phyloP scores from a whole-genome alignment of 129 eudicot species.

The Chrysanthemum seticuspe region DNA sequence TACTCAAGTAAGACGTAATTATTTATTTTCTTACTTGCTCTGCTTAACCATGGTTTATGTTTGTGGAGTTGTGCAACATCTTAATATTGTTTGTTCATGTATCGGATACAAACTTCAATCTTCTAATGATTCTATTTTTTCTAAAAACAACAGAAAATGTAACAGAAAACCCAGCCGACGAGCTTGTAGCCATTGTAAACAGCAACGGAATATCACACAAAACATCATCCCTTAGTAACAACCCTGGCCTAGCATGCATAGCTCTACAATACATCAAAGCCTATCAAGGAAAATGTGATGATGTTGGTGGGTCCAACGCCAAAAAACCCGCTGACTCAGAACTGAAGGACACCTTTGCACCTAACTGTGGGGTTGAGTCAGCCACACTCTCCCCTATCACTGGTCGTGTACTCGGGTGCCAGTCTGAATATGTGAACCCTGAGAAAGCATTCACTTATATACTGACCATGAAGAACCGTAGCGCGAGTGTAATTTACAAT shows the following conservation, averaged over 20 bases:
- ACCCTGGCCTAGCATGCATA: slow-evolving; percentile 80
- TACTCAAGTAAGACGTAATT: no score
- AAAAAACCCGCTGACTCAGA: slow-evolving; percentile 74
- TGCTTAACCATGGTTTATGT: no score
- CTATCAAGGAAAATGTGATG: slow-evolving; percentile 70
- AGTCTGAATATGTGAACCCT: slow-evolving; percentile 59
- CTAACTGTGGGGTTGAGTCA: slow-evolving; percentile 61
- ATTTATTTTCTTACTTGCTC: no score
- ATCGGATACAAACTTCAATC: background rate
- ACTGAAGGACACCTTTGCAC: slow-evolving; percentile 72
- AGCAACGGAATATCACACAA: slow-evolving; percentile 70
- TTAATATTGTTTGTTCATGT: background rate
- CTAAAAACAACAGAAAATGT: slow-evolving; percentile 49
- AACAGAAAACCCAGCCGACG: slow-evolving; percentile 80
- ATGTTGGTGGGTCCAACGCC: slow-evolving; percentile 64
- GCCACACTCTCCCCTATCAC: slow-evolving; percentile 67
- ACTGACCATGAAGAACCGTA: slow-evolving; percentile 45
- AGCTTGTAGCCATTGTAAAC: slow-evolving; percentile 70
- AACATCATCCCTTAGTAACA: slow-evolving; percentile 49
- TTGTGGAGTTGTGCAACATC: background rate
- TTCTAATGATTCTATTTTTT: slow-evolving; percentile 7
- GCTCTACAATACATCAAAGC: slow-evolving; percentile 96
- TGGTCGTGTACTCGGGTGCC: slow-evolving; percentile 82
- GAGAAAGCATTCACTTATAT: slow-evolving; percentile 59
- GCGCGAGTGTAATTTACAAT: slow-evolving; percentile 55